Base-by-base conservation (phyloP, 371 early-diverging fungal species). In the Haplosporangium sp. region DNA sequence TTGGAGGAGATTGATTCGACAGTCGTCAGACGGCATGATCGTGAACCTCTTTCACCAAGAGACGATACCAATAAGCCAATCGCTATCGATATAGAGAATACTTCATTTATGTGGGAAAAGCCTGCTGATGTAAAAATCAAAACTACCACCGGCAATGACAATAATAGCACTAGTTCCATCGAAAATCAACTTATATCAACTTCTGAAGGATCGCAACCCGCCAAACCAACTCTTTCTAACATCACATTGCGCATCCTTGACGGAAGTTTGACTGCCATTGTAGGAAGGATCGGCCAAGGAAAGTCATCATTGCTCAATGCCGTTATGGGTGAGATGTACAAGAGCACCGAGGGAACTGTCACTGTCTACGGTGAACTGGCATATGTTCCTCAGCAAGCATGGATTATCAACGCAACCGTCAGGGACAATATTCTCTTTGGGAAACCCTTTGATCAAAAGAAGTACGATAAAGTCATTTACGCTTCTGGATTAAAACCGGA, bases 361-460 rank as follows among this genome's bases (percentile, higher is more conserved):
- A 74, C 64, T 0, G 69, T 97, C 2, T 83, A 88, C 40, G 98
- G 97, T 6, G 87, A 87, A 20, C 86, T 96, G 8, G 96, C 97
- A 3, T 98, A 97, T 82, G 97, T 94, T 0, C 90, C 96, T 19
- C 97, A 98, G 64, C 81, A 83, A 52, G 88, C 90, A 7, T 90
- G 89, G 89, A 87, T 90, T 37, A 92, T 95, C 91, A 96, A 96
- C 71, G 92, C 92, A 27, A 91, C 70, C 4, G 53, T 99, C 3
- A 88, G 94, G 20, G 96, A 97, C 48, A 98, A 98, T 83, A 94
- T 98, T 76, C 77, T 94, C 8, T 97, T 99, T 90, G 98, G 98
- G 13, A 86, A 87, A 72, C 88, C 88, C 5, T 95, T 85, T 74
- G 94, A 96, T 61, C 86, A 86, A 38, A 84, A 83, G 15, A 93